Percentiles rank a stretch among this genome's conserved stretches.
These are phyloP conservation scores for Echria macrotheca DNA, from an alignment of 495 filamentous ascomycete genomes.

Conservation along the genomic window DNA sequence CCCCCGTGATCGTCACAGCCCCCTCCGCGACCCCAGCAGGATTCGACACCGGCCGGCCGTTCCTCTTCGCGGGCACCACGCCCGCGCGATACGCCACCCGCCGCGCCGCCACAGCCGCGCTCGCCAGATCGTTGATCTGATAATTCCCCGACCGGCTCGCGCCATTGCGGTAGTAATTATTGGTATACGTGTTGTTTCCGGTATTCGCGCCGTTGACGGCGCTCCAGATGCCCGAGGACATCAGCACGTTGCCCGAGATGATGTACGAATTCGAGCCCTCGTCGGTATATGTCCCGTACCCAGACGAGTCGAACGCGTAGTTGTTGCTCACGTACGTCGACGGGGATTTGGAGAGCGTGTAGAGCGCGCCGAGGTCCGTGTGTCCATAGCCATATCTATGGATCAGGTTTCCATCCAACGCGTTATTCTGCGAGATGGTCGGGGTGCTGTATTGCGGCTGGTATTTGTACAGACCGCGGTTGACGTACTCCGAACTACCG, in stretches of 20 bases:
- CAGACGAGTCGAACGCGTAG: slow-evolving; percentile 8
- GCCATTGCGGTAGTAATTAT: neutral
- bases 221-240: neutral
- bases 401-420: slow-evolving; percentile 7
- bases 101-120: neutral
- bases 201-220: slow-evolving; percentile 10
- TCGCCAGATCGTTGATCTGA: neutral
- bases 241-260: slow-evolving; percentile 7
- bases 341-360: slow-evolving; percentile 7
- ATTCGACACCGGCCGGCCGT: slow-evolving; percentile 2
- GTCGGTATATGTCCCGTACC: slow-evolving; percentile 7
- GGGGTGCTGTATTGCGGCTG: slow-evolving; percentile 8
- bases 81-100: slow-evolving; percentile 7
- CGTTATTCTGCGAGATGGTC: slow-evolving; percentile 4
- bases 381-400: slow-evolving; percentile 8
- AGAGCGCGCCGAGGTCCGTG: slow-evolving; percentile 9
- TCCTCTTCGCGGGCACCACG: neutral
- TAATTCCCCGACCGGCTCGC: neutral
- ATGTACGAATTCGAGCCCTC: slow-evolving; percentile 8
- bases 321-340: neutral
- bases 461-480: slow-evolving; percentile 9
- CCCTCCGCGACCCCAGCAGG: neutral
- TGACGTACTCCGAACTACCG: slow-evolving; percentile 7
- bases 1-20: neutral
- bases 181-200: slow-evolving; percentile 5